Base-by-base conservation (phyloP, 208 protist species). In the Herpetomonas tarakana region DNA sequence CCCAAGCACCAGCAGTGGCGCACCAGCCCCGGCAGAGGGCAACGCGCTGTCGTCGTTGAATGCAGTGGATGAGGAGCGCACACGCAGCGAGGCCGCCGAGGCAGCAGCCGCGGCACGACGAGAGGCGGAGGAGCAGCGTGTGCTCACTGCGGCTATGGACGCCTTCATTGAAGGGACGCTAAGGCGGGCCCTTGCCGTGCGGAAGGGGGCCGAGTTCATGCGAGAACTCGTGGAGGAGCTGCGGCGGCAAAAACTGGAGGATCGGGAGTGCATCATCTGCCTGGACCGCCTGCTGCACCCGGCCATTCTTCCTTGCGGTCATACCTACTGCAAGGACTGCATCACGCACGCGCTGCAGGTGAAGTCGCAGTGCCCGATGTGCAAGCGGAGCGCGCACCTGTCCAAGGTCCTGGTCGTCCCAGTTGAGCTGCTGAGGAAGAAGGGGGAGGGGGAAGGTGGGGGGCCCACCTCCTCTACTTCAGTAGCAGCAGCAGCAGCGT, bases 321-420 rank as follows among this genome's bases (percentile, higher is more conserved):
- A 95, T 69, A 73, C 81, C 14, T 93, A 90, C 47, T 95, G 89
- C 65, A 51, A 74, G 41, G 67, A 58, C 35, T 95, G 86, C 58
- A 75, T 92, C 45, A 52, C 14, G 21, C 68, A 89, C 44, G 76
- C 83, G 1, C 45, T 91, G 0, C 65, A 80, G 45, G 56, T 59
- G 24, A 65, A 52, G 41, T 25, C 52, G 11, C 45, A 61, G 27
- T 91, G 83, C 41, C 83, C 83, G 54, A 38, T 87, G 52, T 89
- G 81, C 69, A 88, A 83, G 52, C 63, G 66, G 25, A 19, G 2
- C 30, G 54, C 63, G 1, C 75, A 58, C 18, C 16, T 18, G 19
- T 58, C 63, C 19, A 62, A 83, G 24, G 35, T 89, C 22, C 55
- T 81, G 3, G 58, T 64, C 1, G 74, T 88, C 1, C 84, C 85